Evolutionary conservation across 108 stramenopile species (phyloP), one percentile per base, ranked within the genome.

Genomic region (Cyclotella distinguenda): DNA sequence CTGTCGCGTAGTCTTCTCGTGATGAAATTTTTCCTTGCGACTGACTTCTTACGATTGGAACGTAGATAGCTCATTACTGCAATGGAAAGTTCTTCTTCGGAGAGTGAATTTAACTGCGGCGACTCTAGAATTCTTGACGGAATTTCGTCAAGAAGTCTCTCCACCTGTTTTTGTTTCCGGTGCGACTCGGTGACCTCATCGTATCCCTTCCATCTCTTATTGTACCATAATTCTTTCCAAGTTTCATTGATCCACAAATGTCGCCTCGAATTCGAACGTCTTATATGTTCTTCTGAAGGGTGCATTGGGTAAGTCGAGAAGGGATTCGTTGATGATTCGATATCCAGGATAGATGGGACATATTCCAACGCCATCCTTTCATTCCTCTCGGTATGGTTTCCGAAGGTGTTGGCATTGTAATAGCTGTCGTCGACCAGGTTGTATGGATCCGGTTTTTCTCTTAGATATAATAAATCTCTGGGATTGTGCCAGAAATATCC

Each of bases 141-240:
- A 38, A 74, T 68, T n/a, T 67, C 51, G 18, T 70, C 54, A 27
- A 69, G 22, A 22, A 69, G 53, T 31, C 61, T 67, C 34, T 71
- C 49, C 28, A 57, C 25, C 58, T 45, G 43, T 52, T 71, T 42
- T 60, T 56, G 48, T 11, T 56, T 64, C 33, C 60, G 77, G 40
- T 63, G 43, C 31, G 19, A 32, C 4, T 38, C 42, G 43, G 62
- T 44, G 28, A 64, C 31, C 7, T 44, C n/a, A n/a, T n/a, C 35
- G 40, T 65, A 35, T 11, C 81, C 67, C 50, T 79, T 84, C 91
- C 91, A 93, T 47, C 91, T 74, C 28, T 60, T 65, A 35, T 83
- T 65, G 60, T 88, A 89, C 91, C 91, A 93, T 32, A 55, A 33
- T 54, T 75, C 60, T 64, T 74, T 82, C 78, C 82, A 93, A 11